Base-by-base conservation (phyloP, 2,329 filamentous ascomycete genomes). In the Aaosphaeria arxii region DNA sequence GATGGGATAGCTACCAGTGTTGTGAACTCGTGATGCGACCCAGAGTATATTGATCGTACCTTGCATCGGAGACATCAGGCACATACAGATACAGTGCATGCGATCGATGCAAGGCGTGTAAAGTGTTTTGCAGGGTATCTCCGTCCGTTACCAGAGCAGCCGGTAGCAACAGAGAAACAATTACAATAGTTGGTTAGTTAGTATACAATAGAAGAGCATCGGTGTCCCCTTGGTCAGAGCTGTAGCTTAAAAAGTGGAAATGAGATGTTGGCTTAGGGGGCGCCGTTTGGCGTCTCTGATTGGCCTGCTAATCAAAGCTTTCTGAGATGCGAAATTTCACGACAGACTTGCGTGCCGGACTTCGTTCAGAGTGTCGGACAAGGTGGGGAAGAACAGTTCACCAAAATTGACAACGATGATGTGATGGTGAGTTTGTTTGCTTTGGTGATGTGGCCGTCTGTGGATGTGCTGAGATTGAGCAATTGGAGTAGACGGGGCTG, bases 221-320 rank as follows among this genome's bases (percentile, higher is more conserved):
- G 17, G 17, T 24, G 17, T 24, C 17, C 17, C 17, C 17, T 24
- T 24, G 17, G 17, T 24, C 17, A 24, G 33, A 36, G 39, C 7
- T 11, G 45, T 48, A 58, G 59, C 56, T 61, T 64, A 63, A 60
- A 64, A 62, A 65, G 62, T 63, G 63, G 64, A 66, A 67, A 66
- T 65, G 50, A 56, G 56, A 43, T 45, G 17, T 24, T 24, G 17
- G 17, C 17, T 24, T 24, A 24, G 17, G 17, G 17, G 17, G 17
- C 39, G 28, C 45, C 33, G 32, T 40, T 32, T 30, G 31, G 7
- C 11, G 11, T 4, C 1, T 24, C 33, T 61, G 55, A 67, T 67
- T 66, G 58, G 64, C 41, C 52, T 49, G 49, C 46, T 54, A 52
- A 54, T 47, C 43, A 49, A 50, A 43, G 45, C 52, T 51, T 51